Conservation (phyloP, 2,329 filamentous ascomycete genomes). For the Calonectria crousiana region DNA sequence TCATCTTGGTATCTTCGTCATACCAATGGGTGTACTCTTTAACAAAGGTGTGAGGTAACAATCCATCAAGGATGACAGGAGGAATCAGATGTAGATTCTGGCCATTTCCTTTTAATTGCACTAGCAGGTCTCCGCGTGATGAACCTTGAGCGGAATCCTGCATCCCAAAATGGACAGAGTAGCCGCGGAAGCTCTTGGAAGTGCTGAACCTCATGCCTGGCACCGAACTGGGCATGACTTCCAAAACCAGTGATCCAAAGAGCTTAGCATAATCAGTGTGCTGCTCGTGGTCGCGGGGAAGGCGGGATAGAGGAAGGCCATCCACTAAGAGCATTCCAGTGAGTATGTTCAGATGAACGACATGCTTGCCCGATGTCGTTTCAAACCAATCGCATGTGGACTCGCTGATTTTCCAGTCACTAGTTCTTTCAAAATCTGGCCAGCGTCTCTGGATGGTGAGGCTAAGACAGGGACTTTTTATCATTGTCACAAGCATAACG, state of each 20-base stretch:
- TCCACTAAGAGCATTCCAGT: conserved; percentile 30
- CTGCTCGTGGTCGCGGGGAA: conserved; percentile 17
- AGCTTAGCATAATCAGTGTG: conserved; percentile 26
- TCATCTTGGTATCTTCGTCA: conserved; percentile 34
- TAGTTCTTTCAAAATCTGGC: conserved; percentile 17
- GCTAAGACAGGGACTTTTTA: conserved; percentile 19
- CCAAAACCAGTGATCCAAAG: conserved; percentile 26
- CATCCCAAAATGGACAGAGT: conserved; percentile 44
- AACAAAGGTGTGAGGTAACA: conserved; percentile 53
- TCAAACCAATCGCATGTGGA: conserved; percentile 30
- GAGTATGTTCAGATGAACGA: conserved; percentile 27
- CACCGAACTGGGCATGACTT: conserved; percentile 34
- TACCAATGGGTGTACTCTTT: conserved; percentile 62
- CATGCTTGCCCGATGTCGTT: not conserved
- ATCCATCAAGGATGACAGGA: conserved; percentile 34
- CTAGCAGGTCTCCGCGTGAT: conserved; percentile 45
- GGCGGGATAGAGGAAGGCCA: conserved; percentile 24
- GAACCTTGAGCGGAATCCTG: conserved; percentile 47
- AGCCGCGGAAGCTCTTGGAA: conserved; percentile 46
- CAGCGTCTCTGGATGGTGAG: conserved; percentile 33
- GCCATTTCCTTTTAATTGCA: conserved; percentile 42
- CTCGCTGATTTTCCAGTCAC: conserved; percentile 5
- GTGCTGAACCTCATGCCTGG: conserved; percentile 55
- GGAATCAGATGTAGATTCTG: conserved; percentile 50
- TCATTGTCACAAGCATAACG: fast-evolving